Conservation (phyloP, 78 protist species). For the Tieghemostelium lacteum region DNA sequence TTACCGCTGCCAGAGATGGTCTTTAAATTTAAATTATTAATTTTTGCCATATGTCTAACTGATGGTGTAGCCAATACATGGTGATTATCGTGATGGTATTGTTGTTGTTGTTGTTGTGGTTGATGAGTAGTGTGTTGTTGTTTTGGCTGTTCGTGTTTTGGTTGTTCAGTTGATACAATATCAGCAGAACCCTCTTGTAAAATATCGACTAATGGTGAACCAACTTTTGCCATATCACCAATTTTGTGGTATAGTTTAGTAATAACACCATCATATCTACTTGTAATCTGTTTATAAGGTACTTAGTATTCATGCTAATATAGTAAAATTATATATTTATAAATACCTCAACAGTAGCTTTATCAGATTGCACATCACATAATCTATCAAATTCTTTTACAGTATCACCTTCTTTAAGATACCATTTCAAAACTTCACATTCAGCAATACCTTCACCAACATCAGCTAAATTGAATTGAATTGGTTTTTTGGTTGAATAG, state of each 20-base stretch:
- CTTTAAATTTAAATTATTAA: constrained; percentile 81
- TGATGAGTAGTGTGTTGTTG: constrained; percentile 13
- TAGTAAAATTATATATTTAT: not conserved
- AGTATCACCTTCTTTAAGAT: constrained; percentile 88
- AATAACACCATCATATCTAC: constrained; percentile 88
- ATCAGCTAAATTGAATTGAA: constrained; percentile 92
- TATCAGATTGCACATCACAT: constrained; percentile 96
- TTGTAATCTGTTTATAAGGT: constrained; percentile 87
- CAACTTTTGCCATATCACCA: constrained; percentile 91
- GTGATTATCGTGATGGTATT: constrained; percentile 36
- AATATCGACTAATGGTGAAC: constrained; percentile 87
- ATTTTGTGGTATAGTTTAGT: constrained; percentile 74
- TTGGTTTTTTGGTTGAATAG: constrained; percentile 9
- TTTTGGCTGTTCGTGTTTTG: not conserved
- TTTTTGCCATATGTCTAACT: constrained; percentile 86
- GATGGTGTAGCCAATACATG: constrained; percentile 93
- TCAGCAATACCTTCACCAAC: constrained; percentile 97
- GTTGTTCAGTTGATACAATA: not conserved
- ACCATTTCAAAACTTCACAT: constrained; percentile 94
- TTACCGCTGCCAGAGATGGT: constrained; percentile 77
- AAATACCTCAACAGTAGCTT: constrained; percentile 92
- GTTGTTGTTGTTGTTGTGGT: not conserved
- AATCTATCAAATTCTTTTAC: constrained; percentile 91
- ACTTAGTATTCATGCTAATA: not conserved
- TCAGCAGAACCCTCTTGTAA: constrained; percentile 53